These are phyloP conservation scores for Boletus rex-veris DNA, from an alignment of 768 basidiomycete species.

Conservation along the genomic window DNA sequence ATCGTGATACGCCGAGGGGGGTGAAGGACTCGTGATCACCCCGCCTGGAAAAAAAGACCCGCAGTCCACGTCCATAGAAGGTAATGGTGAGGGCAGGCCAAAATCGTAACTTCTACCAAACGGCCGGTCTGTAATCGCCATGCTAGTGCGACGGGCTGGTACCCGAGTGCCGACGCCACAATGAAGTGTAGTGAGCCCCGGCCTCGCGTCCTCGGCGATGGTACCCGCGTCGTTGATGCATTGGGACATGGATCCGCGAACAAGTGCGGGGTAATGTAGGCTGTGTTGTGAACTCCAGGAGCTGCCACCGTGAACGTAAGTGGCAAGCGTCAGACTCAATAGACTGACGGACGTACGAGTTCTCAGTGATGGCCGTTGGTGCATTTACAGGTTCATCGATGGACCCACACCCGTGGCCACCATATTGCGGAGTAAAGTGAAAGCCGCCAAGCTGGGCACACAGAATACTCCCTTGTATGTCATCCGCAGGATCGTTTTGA, in stretches of 20 bases:
- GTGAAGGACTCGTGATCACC: slow-evolving; percentile 19
- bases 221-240: slow-evolving; percentile 6
- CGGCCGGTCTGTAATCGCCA: slow-evolving; percentile 11
- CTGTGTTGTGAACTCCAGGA: slow-evolving; percentile 21
- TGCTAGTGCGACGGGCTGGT: slow-evolving; percentile 15
- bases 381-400: slow-evolving; percentile 20
- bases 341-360: slow-evolving; percentile 20
- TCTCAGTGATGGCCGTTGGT: slow-evolving; percentile 28
- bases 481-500: slow-evolving; percentile 19
- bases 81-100: slow-evolving; percentile 9
- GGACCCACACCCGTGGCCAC: slow-evolving; percentile 10
- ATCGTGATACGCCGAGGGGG: slow-evolving; percentile 23
- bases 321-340: slow-evolving; percentile 7
- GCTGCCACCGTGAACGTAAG: slow-evolving; percentile 28
- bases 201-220: slow-evolving; percentile 27
- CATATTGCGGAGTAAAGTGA: slow-evolving; percentile 23
- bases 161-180: slow-evolving; percentile 23
- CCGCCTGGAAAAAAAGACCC: slow-evolving; percentile 11
- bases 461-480: slow-evolving; percentile 21
- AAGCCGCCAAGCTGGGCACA: slow-evolving; percentile 24
- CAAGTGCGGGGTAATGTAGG: slow-evolving; percentile 26
- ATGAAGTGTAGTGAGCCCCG: slow-evolving; percentile 9
- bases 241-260: slow-evolving; percentile 19
- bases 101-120: slow-evolving; percentile 7
- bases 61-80: slow-evolving; percentile 13